These are phyloP conservation scores for Epichloe glyceriae DNA, from an alignment of 2,329 filamentous ascomycete species.

Conservation along the genomic window DNA sequence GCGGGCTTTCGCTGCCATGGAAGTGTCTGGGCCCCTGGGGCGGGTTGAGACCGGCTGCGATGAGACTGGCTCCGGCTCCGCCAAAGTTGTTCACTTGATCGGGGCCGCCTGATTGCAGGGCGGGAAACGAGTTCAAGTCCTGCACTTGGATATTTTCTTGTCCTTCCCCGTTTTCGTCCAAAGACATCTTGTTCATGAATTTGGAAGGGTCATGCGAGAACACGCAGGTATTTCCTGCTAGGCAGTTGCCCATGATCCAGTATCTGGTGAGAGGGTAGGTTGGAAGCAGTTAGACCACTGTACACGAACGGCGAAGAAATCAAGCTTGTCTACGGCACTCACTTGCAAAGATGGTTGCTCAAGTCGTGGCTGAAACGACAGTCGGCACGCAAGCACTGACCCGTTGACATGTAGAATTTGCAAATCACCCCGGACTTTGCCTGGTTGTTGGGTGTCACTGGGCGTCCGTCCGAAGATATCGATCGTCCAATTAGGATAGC, in stretches of 20 bases:
- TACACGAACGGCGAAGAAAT: background rate
- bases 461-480: slow-evolving; percentile 62
- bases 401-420: slow-evolving; percentile 92
- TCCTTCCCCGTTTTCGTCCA: slow-evolving; percentile 53
- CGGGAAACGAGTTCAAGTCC: slow-evolving; percentile 75
- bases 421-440: slow-evolving; percentile 82
- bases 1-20: slow-evolving; percentile 47
- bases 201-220: slow-evolving; percentile 93
- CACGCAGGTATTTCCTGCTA: slow-evolving; percentile 86
- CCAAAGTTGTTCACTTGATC: slow-evolving; percentile 45
- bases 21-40: slow-evolving; percentile 58
- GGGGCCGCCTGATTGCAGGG: slow-evolving; percentile 47
- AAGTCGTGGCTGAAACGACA: slow-evolving; percentile 96
- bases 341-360: slow-evolving; percentile 96
- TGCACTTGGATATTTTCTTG: slow-evolving; percentile 64
- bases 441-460: slow-evolving; percentile 62
- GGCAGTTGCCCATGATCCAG: slow-evolving; percentile 90
- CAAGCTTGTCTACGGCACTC: slow-evolving; percentile 29
- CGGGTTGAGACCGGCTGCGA: slow-evolving; percentile 44
- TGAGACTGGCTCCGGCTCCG: slow-evolving; percentile 34
- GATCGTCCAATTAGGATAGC: slow-evolving; percentile 80
- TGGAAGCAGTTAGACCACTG: background rate
- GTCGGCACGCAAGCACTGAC: slow-evolving; percentile 89
- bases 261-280: slow-evolving; percentile 43
- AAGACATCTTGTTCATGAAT: slow-evolving; percentile 65